phyloP scores from a whole-genome alignment of 176 grass and related monocot species.

The Cymbopogon citratus region DNA sequence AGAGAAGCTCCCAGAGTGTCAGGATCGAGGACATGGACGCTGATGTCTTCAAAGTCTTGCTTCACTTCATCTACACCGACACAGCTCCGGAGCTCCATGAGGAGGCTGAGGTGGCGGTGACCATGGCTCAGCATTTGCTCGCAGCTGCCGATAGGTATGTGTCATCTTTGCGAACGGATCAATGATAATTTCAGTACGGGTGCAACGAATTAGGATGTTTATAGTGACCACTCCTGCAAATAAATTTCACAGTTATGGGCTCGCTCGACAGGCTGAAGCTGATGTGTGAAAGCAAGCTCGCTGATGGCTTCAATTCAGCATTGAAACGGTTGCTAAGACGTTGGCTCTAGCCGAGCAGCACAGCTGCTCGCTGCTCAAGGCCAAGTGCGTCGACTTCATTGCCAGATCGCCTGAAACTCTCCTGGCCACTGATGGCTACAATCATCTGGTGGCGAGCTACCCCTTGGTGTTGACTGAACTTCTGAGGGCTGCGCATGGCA shows the following conservation, averaged over 20 bases:
- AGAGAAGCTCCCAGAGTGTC: too few relatives aligned
- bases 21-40: too few relatives aligned
- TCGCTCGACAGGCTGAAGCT: slow-evolving; percentile 50
- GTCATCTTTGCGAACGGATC: not conserved
- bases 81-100: not conserved
- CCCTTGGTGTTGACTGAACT: too few relatives aligned
- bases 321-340: not conserved
- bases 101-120: not conserved
- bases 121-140: slow-evolving; percentile 29
- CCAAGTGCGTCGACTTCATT: too few relatives aligned
- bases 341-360: too few relatives aligned
- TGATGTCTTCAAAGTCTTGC: slow-evolving; percentile 3
- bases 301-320: not conserved
- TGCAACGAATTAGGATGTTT: not conserved
- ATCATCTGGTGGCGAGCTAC: too few relatives aligned
- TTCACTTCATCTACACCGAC: not conserved
- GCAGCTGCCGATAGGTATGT: slow-evolving; percentile 31
- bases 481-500: too few relatives aligned
- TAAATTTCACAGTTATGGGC: slow-evolving; percentile 32
- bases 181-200: not conserved
- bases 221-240: too few relatives aligned
- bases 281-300: slow-evolving; percentile 37
- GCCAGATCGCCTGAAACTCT: too few relatives aligned
- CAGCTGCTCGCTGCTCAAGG: too few relatives aligned
- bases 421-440: too few relatives aligned